Evolutionary conservation across 208 protist genomes (phyloP).

Genomic region (Acanthamoeba triangularis): DNA sequence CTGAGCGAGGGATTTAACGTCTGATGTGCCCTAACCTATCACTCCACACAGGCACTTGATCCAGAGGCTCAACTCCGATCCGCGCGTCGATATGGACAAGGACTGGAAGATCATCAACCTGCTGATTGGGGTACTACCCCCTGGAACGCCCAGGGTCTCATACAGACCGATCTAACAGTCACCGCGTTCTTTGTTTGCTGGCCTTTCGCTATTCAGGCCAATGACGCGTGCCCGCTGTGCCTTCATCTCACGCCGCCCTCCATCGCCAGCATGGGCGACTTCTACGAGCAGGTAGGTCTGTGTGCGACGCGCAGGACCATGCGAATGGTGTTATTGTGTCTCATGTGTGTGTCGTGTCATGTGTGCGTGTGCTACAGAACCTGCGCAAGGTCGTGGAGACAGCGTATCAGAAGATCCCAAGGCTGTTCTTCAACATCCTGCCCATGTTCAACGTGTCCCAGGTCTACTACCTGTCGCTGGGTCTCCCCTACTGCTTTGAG

Average conservation of each 20-base stretch:
- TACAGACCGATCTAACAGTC: no score
- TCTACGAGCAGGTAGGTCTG: background rate
- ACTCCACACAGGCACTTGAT: background rate
- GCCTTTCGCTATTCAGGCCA: background rate
- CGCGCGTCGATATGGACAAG: constrained; percentile 26
- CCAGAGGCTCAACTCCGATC: background rate
- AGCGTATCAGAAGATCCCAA: background rate
- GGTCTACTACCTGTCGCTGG: constrained; percentile 15
- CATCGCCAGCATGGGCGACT: background rate
- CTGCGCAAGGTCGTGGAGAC: background rate
- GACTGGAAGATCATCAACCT: constrained; percentile 63
- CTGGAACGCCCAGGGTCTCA: no score
- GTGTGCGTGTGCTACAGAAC: background rate
- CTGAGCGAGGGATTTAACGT: background rate
- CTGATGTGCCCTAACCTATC: background rate
- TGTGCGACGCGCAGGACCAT: no score
- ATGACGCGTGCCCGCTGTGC: constrained; percentile 14
- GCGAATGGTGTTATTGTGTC: no score
- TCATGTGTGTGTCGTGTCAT: no score
- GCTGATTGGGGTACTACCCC: background rate
- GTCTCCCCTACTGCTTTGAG: background rate
- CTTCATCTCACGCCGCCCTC: background rate
- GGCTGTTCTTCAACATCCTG: constrained; percentile 52
- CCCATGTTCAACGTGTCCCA: constrained; percentile 64
- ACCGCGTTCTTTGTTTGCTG: no score